Evolutionary conservation across 257 asterid species (phyloP), one percentile per base, ranked within the genome.

Genomic region (Fraxinus pennsylvanica): DNA sequence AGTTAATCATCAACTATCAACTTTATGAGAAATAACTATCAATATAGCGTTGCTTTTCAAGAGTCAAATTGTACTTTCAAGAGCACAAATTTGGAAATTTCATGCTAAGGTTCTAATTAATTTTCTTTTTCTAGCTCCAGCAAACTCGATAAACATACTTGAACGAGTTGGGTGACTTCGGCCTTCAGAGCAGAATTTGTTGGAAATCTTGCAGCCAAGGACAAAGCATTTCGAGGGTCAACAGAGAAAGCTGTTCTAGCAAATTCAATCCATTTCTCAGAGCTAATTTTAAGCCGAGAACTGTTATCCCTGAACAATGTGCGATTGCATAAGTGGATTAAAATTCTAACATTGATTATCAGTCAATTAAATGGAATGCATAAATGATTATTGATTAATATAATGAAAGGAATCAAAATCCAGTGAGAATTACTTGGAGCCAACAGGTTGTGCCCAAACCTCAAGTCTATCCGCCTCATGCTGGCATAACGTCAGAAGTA

Each of bases 401-500:
- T 74, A 52, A 82, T 36, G 33, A 75, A 41, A 33, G 32, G 2
- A 41, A 45, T 45, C 30, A 73, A 66, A 79, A 77, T 65, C 68
- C 70, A 54, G 77, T 15, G 74, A 76, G 68, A 29, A 68, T 84
- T 92, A 96, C 99, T 92, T 96, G 76, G 96, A 74, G 72, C 91
- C 93, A 85, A 89, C 85, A 82, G 99, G 99, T 78, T 92, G 97
- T 83, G 99, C 97, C 99, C 99, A 96, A 79, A 96, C 96, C 80
- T 96, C 99, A 85, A 96, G 99, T 82, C 99, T 91, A 85, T 93
- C 97, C 39, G 96, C 92, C 79, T 96, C 98, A 74, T 93, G 91
- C 88, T 93, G 98, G 89, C 97, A 93, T 80, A 96, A 86, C 97
- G 93, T 92, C 87, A 92, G 72, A 84, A 96, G 92, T 69, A 96